A percentile compares a stretch with the other conserved stretches of the same genome.
Conservation (phyloP, 1,284 basidiomycete genomes). For the Sphaerobolus stellatus region DNA sequence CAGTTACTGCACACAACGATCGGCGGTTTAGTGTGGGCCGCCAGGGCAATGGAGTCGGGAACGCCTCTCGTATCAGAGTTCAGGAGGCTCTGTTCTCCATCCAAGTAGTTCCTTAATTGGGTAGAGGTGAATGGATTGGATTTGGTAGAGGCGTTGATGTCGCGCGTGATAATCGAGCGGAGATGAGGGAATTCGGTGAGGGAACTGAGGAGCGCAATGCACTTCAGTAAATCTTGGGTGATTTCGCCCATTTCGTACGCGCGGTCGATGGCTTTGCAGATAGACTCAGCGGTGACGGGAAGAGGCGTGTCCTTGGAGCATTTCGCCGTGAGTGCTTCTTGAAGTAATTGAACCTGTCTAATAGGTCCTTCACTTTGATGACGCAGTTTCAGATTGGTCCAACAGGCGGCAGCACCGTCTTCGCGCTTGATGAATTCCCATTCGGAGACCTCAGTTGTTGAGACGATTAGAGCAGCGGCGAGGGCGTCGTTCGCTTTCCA, state of each 20-base stretch:
- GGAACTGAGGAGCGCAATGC: background rate
- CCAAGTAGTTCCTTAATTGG: background rate
- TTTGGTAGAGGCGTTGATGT: background rate
- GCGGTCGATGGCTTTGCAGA: background rate
- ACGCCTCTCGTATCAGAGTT: too few relatives aligned
- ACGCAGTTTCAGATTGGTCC: background rate
- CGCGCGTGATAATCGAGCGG: background rate
- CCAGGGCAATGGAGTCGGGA: background rate
- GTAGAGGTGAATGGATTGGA: background rate
- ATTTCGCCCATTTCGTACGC: background rate
- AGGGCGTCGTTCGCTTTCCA: conserved; percentile 1
- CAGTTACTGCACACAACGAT: background rate
- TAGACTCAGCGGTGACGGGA: background rate
- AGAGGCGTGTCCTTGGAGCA: background rate
- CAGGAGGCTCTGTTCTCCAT: too few relatives aligned
- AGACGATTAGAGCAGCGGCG: background rate
- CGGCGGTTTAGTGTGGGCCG: background rate
- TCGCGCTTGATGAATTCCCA: background rate
- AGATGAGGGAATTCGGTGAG: background rate
- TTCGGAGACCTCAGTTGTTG: background rate
- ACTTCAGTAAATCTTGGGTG: background rate
- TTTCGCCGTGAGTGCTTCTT: background rate
- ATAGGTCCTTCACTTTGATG: background rate
- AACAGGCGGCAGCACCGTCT: background rate
- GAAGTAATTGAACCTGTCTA: background rate